Base-by-base conservation (phyloP, 164 flowering plant genomes). In the Tinospora cordifolia region DNA sequence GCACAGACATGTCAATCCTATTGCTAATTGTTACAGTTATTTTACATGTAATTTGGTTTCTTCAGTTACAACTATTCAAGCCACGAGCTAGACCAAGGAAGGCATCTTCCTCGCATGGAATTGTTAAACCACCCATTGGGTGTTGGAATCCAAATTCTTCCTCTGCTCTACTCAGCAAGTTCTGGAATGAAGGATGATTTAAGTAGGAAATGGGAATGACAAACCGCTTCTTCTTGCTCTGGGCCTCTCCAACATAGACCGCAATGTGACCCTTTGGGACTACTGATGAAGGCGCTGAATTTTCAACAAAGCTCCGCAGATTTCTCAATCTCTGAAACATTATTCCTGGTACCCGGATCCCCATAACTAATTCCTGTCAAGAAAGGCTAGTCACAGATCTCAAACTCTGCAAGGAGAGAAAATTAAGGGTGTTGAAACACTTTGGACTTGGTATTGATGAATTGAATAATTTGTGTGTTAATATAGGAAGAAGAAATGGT, bases 161-260 rank as follows among this genome's bases (percentile, higher is more conserved):
- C 65, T 79, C 82, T 3, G 78, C 75, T 26, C 41, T 47, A 59
- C 63, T 63, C 17, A 82, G 44, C 66, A 79, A 68, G 58, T 65
- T 74, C 47, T 72, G 79, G 41, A 81, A 79, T 25, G 69, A 68
- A 66, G 77, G 74, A 17, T 69, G 73, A 46, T 68, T 79, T 69
- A 76, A 46, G 76, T 72, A 79, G 15, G 81, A 58, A 6, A 77
- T 24, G 2, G 82, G 87, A 66, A 85, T 70, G 9, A 82, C 79
- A 38, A 75, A 83, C 1, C 88, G 62, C 74, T 71, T 85, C 83
- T 69, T 85, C 24, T 62, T 15, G 27, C 3, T 62, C 25, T 77
- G 67, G 25, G 8, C 68, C 40, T 79, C 85, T 68, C 87, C 85
- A 21, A 82, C 83, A 66, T 54, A 54, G 5, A 54, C 60, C 9